These are phyloP conservation scores for Sorghum bicolor DNA, from an alignment of 176 grass and related monocot genomes.

Conservation along the genomic window Sorghum_bicolor_NCBIv3 NC_012873.2:66042001-66042500, in stretches of 20 bases:
- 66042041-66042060: slow-evolving; percentile 42
- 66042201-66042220: slow-evolving; percentile 53
- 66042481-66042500: slow-evolving; percentile 52
- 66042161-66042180: slow-evolving; percentile 35
- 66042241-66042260: slow-evolving; percentile 52
- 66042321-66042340: slow-evolving; percentile 46
- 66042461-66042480: slow-evolving; percentile 69
- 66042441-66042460: slow-evolving; percentile 54
- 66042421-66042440: slow-evolving; percentile 31
- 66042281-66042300: slow-evolving; percentile 67
- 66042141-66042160: slow-evolving; percentile 17
- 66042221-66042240: slow-evolving; percentile 58
- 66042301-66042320: slow-evolving; percentile 66
- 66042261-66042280: slow-evolving; percentile 34
- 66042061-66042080: slow-evolving; percentile 22
- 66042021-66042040: slow-evolving; percentile 6
- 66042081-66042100: slow-evolving; percentile 47
- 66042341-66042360: slow-evolving; percentile 50
- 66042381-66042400: slow-evolving; percentile 25
- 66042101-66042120: not conserved
- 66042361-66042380: slow-evolving; percentile 27
- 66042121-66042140: slow-evolving; percentile 18
- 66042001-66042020: slow-evolving; percentile 31
- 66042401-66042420: slow-evolving; percentile 2
- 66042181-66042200: slow-evolving; percentile 63